Conservation (phyloP, 1,284 basidiomycete species). For the Uromyces viciae-fabae region DNA sequence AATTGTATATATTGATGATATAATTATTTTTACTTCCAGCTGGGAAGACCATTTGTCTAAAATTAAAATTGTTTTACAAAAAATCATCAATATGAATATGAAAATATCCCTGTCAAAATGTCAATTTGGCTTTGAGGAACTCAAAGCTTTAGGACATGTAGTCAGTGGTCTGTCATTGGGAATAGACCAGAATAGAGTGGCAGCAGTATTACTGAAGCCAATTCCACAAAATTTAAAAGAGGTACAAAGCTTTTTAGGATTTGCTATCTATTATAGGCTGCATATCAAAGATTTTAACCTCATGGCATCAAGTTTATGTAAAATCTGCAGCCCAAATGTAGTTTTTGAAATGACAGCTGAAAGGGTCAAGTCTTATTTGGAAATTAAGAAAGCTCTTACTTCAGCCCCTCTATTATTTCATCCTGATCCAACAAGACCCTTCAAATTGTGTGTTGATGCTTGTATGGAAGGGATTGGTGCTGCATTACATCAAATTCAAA, state of each 20-base stretch:
- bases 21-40: not conserved
- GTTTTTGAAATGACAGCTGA: not conserved
- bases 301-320: not conserved
- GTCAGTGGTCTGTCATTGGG: not conserved
- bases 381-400: not conserved
- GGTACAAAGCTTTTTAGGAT: not conserved
- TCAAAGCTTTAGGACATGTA: conserved; percentile 5
- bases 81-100: conserved; percentile 8
- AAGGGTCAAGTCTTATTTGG: not conserved
- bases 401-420: not conserved
- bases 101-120: not conserved
- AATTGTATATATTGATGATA: conserved; percentile 21
- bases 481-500: not conserved
- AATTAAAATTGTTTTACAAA: not conserved
- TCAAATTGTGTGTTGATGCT: conserved; percentile 15
- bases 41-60: not conserved
- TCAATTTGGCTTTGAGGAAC: conserved; percentile 2
- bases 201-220: not conserved
- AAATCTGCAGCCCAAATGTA: not conserved
- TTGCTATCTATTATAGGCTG: not conserved
- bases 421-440: not conserved
- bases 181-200: conserved; percentile 19
- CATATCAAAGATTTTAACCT: not conserved
- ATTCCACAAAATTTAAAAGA: not conserved
- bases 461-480: not conserved